Percentiles rank a stretch among this genome's conserved stretches.
Conservation (phyloP, 768 basidiomycete species). For the Hericium coralloides region DNA sequence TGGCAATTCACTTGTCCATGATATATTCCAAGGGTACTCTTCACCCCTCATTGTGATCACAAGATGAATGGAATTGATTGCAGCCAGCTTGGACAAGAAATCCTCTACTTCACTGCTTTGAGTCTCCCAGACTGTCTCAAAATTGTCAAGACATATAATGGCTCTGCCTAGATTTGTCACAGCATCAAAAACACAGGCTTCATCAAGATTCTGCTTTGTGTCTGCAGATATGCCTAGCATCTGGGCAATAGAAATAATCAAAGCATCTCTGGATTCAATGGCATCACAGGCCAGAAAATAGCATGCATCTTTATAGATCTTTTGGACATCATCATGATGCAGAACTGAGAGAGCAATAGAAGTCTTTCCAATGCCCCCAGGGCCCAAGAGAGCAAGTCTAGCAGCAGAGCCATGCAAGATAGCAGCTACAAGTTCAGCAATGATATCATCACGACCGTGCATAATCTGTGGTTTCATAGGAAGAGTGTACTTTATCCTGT, state of each 20-base stretch:
- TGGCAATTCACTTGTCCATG: background rate
- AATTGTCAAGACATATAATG: background rate
- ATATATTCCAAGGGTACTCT: background rate
- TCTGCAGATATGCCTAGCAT: background rate
- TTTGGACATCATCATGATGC: background rate
- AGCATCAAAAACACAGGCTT: background rate
- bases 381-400: background rate
- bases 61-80: background rate
- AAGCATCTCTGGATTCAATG: background rate
- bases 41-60: background rate
- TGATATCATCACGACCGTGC: no score
- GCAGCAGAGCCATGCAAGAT: background rate
- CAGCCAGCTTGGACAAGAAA: background rate
- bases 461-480: no score
- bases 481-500: no score
- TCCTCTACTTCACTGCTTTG: background rate
- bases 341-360: conserved; percentile 3
- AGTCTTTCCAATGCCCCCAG: conserved; percentile 9
- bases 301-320: background rate
- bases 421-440: no score
- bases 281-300: conserved; percentile 5
- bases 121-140: background rate
- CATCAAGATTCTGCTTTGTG: no score
- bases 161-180: background rate
- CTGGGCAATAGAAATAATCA: background rate